A percentile compares a stretch with the other conserved stretches of the same genome.
These are phyloP conservation scores for Pseudisothecium myosuroides DNA, from an alignment of 225 moss, liverwort and hornwort species.

Conservation along the genomic window DNA sequence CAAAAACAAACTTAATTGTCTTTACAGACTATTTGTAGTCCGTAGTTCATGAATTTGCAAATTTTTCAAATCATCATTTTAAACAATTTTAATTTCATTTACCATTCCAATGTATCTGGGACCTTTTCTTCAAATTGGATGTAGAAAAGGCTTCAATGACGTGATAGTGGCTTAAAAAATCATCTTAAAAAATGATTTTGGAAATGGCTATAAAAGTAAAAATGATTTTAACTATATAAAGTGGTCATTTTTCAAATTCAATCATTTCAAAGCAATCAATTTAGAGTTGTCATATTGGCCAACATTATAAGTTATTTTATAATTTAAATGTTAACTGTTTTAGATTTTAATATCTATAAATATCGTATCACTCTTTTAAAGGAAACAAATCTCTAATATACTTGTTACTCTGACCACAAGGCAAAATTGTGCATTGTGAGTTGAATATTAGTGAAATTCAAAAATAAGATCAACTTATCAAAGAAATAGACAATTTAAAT, in stretches of 20 bases:
- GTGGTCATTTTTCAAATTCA: neutral
- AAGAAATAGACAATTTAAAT: neutral
- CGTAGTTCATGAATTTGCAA: neutral
- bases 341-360: neutral
- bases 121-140: neutral
- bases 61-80: neutral
- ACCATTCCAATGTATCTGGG: neutral
- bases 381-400: neutral
- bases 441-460: neutral
- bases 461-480: neutral
- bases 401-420: neutral
- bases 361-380: neutral
- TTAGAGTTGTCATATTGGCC: neutral
- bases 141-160: neutral
- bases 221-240: neutral
- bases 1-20: neutral
- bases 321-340: neutral
- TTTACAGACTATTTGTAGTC: neutral
- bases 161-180: neutral
- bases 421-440: neutral
- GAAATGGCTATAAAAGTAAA: neutral
- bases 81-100: neutral
- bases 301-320: neutral
- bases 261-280: too few relatives aligned
- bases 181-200: neutral